Evolutionary conservation across 2,329 filamentous ascomycete genomes (phyloP).

Genomic region (Aspergillus sp.): DNA sequence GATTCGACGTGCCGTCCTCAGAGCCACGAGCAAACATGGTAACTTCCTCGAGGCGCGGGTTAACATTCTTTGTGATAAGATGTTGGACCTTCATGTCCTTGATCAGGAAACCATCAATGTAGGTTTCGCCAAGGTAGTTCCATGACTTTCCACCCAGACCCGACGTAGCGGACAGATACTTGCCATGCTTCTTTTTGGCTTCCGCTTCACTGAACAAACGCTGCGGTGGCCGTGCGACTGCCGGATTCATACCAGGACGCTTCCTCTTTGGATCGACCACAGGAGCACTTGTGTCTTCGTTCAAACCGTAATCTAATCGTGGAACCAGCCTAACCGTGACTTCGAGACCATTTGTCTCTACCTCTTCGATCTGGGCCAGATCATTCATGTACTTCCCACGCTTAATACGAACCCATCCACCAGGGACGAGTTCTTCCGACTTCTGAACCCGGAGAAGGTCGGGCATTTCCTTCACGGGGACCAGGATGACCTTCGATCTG

Average conservation of each 20-base stretch:
- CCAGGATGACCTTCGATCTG: slow-evolving; percentile 74
- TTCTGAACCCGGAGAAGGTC: slow-evolving; percentile 88
- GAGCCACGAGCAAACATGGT: slow-evolving; percentile 85
- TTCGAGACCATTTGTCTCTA: slow-evolving; percentile 86
- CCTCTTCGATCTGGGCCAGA: slow-evolving; percentile 83
- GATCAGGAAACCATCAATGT: slow-evolving; percentile 85
- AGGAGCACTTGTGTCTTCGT: slow-evolving; percentile 63
- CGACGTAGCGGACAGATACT: slow-evolving; percentile 49
- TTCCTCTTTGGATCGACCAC: slow-evolving; percentile 68
- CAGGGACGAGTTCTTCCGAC: slow-evolving; percentile 74
- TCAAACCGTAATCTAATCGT: slow-evolving; percentile 81
- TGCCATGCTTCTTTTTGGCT: slow-evolving; percentile 77
- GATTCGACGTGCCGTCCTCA: slow-evolving; percentile 86
- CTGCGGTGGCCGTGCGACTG: slow-evolving; percentile 69
- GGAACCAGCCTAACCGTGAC: slow-evolving; percentile 83
- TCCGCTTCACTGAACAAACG: slow-evolving; percentile 89
- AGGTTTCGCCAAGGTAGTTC: slow-evolving; percentile 81
- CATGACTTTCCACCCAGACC: slow-evolving; percentile 61
- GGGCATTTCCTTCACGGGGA: slow-evolving; percentile 95
- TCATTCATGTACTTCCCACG: slow-evolving; percentile 79
- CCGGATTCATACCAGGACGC: slow-evolving; percentile 50
- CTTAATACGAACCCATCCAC: slow-evolving; percentile 85
- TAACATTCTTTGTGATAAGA: slow-evolving; percentile 80
- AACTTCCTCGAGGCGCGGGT: slow-evolving; percentile 88
- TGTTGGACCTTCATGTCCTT: slow-evolving; percentile 90